Evolutionary conservation across 1,139 yeast species (phyloP).

Genomic region (Saccharomyces hybrid): DNA sequence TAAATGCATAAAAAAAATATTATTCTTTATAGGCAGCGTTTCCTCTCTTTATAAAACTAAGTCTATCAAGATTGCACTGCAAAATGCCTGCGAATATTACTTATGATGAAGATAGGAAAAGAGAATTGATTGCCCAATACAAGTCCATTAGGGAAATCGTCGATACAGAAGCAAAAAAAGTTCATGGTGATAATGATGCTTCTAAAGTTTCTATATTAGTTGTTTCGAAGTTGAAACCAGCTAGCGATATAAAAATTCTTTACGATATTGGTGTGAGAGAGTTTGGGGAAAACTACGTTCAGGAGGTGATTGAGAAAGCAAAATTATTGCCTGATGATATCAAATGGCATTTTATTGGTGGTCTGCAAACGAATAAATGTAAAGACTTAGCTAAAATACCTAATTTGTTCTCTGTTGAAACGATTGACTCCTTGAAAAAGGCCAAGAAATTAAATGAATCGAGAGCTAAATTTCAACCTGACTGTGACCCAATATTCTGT

Average conservation of each 20-base stretch:
- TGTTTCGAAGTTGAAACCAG: slow-evolving; percentile 87
- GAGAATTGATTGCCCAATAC: slow-evolving; percentile 18
- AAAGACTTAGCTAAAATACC: slow-evolving; percentile 72
- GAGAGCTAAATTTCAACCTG: slow-evolving; percentile 41
- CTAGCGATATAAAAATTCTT: slow-evolving; percentile 69
- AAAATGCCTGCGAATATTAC: slow-evolving; percentile 3
- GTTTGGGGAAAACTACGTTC: slow-evolving; percentile 97
- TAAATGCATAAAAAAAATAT: not conserved
- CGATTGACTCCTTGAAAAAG: slow-evolving; percentile 76
- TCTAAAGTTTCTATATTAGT: slow-evolving; percentile 47
- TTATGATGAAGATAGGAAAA: slow-evolving; percentile 16
- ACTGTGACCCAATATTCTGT: slow-evolving; percentile 38
- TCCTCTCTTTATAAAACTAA: not conserved
- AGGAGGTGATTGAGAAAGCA: slow-evolving; percentile 74
- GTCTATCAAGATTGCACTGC: not conserved
- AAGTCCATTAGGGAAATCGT: slow-evolving; percentile 17
- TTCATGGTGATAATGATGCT: slow-evolving; percentile 4
- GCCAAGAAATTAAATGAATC: slow-evolving; percentile 71
- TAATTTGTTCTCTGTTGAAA: slow-evolving; percentile 76
- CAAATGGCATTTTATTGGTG: slow-evolving; percentile 95
- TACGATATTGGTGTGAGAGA: slow-evolving; percentile 82
- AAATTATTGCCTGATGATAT: slow-evolving; percentile 73
- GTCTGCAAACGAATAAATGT: slow-evolving; percentile 83
- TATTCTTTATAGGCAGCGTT: not conserved
- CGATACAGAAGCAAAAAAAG: slow-evolving; percentile 6